A percentile compares a stretch with the other conserved stretches of the same genome.
Conservation (phyloP, 139 green algal species). For the Picocystis salinarum region DNA sequence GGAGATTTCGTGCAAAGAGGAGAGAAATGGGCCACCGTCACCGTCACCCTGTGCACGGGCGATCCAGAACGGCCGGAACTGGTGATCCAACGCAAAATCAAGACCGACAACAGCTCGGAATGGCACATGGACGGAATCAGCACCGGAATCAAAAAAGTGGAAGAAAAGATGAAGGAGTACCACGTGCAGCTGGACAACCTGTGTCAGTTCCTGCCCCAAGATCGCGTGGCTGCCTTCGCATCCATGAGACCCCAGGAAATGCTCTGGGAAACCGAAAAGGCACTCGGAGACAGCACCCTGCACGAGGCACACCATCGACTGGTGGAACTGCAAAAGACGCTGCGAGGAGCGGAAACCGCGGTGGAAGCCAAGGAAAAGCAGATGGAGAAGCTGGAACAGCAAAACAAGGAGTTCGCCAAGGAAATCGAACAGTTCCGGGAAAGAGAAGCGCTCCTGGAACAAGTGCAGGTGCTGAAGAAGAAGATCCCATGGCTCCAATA, state of each 20-base stretch:
- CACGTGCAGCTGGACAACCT: conserved; percentile 96
- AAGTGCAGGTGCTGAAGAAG: conserved; percentile 24
- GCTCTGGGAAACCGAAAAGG: conserved; percentile 71
- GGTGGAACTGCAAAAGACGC: conserved; percentile 25
- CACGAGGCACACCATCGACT: conserved; percentile 51
- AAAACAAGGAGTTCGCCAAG: conserved; percentile 32
- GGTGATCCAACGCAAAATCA: conserved; percentile 13
- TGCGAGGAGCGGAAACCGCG: conserved; percentile 11
- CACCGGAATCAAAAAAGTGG: conserved; percentile 25
- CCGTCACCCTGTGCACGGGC: conserved; percentile 47
- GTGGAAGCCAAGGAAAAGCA: neutral
- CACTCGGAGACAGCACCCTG: conserved; percentile 53
- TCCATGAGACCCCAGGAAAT: conserved; percentile 51
- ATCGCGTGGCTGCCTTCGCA: conserved; percentile 81
- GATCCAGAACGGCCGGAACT: conserved; percentile 7
- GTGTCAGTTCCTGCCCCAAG: conserved; percentile 89
- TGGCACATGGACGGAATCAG: conserved; percentile 21
- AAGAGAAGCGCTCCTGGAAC: conserved; percentile 19
- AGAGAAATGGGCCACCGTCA: conserved; percentile 20
- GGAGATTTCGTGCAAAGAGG: conserved; percentile 55
- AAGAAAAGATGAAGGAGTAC: conserved; percentile 30
- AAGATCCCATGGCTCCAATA: conserved; percentile 29
- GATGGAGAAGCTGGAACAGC: conserved; percentile 11
- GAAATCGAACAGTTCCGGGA: conserved; percentile 44
- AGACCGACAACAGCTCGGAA: conserved; percentile 22